These are phyloP conservation scores for Erythrophleum ivorense DNA, from an alignment of 331 rosid genomes.

Conservation along the genomic window DNA sequence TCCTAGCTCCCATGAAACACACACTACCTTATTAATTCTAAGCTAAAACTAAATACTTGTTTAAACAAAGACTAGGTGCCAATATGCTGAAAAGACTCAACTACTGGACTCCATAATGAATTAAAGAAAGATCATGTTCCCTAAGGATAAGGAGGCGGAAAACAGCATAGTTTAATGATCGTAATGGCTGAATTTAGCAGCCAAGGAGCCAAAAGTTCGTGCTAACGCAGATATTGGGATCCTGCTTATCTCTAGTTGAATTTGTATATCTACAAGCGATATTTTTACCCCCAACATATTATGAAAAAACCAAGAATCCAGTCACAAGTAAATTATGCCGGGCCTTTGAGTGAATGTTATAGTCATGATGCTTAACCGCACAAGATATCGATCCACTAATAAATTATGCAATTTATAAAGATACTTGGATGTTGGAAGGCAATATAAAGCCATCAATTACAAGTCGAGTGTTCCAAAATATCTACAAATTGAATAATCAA, in stretches of 20 bases:
- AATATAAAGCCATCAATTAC: background rate
- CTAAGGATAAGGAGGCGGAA: constrained; percentile 39
- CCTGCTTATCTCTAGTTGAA: background rate
- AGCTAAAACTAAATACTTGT: constrained; percentile 6
- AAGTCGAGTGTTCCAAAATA: background rate
- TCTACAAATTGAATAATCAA: background rate
- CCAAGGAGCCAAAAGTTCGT: background rate
- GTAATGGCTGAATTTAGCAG: background rate
- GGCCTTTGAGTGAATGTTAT: background rate
- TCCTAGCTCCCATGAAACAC: background rate
- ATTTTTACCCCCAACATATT: no score
- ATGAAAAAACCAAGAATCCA: background rate
- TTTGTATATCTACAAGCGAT: background rate
- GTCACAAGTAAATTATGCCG: background rate
- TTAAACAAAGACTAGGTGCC: constrained; percentile 24
- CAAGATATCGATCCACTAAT: background rate
- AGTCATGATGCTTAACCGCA: background rate
- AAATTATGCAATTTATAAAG: background rate
- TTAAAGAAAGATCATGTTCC: constrained; percentile 44
- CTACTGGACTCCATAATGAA: constrained; percentile 16
- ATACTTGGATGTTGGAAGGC: background rate
- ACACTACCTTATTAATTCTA: background rate
- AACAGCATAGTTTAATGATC: constrained; percentile 15
- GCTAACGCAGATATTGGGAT: background rate
- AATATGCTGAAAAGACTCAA: constrained; percentile 51